These are phyloP conservation scores for Austroboletus eburneus DNA, from an alignment of 768 basidiomycete species.

Conservation along the genomic window DNA sequence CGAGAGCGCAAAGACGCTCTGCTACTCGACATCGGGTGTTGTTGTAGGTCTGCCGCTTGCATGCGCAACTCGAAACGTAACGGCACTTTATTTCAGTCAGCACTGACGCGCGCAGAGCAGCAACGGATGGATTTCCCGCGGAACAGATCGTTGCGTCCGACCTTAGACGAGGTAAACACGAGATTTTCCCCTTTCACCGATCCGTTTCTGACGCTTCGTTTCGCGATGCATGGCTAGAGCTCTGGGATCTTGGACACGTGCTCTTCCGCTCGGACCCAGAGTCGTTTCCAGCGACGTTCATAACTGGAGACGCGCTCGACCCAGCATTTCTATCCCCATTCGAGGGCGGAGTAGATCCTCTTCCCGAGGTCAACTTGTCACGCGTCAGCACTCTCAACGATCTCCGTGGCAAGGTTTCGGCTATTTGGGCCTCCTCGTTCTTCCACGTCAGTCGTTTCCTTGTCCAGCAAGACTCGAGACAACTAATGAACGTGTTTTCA, in stretches of 20 bases:
- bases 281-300: conserved; percentile 51
- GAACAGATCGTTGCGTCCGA: conserved; percentile 38
- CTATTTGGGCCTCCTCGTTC: conserved; percentile 46
- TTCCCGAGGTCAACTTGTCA: conserved; percentile 21
- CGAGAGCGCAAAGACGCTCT: conserved; percentile 34
- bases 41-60: conserved; percentile 28
- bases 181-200: background rate
- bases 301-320: conserved; percentile 54
- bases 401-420: conserved; percentile 43
- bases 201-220: background rate
- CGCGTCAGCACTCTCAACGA: conserved; percentile 40
- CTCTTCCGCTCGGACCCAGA: conserved; percentile 51
- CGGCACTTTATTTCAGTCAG: conserved; percentile 30
- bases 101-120: conserved; percentile 36
- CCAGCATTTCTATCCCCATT: conserved; percentile 36
- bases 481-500: conserved; percentile 13
- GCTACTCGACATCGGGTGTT: conserved; percentile 44
- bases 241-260: conserved; percentile 60
- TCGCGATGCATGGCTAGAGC: conserved; percentile 32
- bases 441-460: conserved; percentile 34
- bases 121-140: conserved; percentile 40
- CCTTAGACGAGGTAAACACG: conserved; percentile 30
- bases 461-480: conserved; percentile 8
- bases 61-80: too few relatives aligned
- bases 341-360: conserved; percentile 15